Evolutionary conservation across 202 grass and related monocot species (phyloP).

Genomic region (Elaeis oleifera): DNA sequence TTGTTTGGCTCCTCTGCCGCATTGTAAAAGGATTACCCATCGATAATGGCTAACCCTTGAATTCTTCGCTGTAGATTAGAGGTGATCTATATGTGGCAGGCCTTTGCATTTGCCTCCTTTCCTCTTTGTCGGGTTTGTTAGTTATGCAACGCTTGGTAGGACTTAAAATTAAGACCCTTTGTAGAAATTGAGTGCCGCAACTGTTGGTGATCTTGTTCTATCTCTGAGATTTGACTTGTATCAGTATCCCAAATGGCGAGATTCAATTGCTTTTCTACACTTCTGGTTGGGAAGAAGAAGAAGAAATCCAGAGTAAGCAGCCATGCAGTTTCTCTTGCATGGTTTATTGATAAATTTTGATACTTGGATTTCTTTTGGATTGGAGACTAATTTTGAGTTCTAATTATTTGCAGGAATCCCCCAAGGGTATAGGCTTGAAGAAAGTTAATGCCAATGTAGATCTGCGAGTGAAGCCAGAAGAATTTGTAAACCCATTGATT

Average conservation of each 20-base stretch:
- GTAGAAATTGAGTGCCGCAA: neutral
- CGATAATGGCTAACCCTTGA: constrained; percentile 63
- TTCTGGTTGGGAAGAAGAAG: constrained; percentile 45
- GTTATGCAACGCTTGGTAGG: no score
- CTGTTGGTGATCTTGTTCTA: neutral
- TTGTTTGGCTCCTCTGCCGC: constrained; percentile 26
- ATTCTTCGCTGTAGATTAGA: neutral
- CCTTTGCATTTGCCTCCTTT: no score
- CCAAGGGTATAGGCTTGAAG: constrained; percentile 26
- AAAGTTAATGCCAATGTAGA: constrained; percentile 34
- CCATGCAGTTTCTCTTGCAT: neutral
- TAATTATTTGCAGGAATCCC: constrained; percentile 30
- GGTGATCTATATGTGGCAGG: no score
- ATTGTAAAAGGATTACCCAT: constrained; percentile 44
- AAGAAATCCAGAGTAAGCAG: constrained; percentile 44
- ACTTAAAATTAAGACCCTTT: no score
- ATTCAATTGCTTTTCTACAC: constrained; percentile 53
- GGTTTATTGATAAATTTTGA: constrained; percentile 12
- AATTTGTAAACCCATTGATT: constrained; percentile 29
- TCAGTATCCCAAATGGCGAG: constrained; percentile 38
- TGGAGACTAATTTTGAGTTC: neutral
- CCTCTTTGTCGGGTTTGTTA: no score
- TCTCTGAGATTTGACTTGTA: neutral
- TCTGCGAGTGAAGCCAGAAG: constrained; percentile 58
- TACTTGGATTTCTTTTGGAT: constrained; percentile 1